These are phyloP conservation scores for Xerocomus spinulosus DNA, from an alignment of 768 basidiomycete genomes.

Conservation along the genomic window DNA sequence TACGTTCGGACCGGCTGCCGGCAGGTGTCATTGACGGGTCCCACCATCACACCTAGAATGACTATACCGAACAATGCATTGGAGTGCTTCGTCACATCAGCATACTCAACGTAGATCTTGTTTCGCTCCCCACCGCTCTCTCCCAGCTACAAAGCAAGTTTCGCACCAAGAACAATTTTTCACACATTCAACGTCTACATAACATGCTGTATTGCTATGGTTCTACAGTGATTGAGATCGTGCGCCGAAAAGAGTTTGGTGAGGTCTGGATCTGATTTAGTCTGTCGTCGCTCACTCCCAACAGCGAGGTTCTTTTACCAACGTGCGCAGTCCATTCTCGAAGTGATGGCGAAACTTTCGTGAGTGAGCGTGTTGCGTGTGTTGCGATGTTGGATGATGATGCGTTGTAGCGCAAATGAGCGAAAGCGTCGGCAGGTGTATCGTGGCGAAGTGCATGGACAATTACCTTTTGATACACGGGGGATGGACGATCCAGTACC, in stretches of 20 bases:
- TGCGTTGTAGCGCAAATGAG: slow-evolving; percentile 57
- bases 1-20: slow-evolving; percentile 19
- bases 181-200: slow-evolving; percentile 87
- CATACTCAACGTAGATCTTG: slow-evolving; percentile 73
- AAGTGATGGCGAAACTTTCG: slow-evolving; percentile 87
- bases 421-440: slow-evolving; percentile 82
- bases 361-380: slow-evolving; percentile 36
- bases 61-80: slow-evolving; percentile 65
- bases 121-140: slow-evolving; percentile 64
- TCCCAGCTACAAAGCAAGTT: slow-evolving; percentile 66
- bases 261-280: slow-evolving; percentile 23
- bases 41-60: slow-evolving; percentile 48
- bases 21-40: background rate
- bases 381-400: slow-evolving; percentile 1
- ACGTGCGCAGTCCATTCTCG: slow-evolving; percentile 73
- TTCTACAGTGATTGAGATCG: slow-evolving; percentile 85
- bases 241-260: slow-evolving; percentile 88
- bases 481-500: slow-evolving; percentile 82
- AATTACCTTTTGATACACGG: slow-evolving; percentile 79
- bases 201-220: slow-evolving; percentile 90
- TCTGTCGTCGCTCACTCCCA: slow-evolving; percentile 2
- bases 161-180: slow-evolving; percentile 75
- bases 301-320: slow-evolving; percentile 77
- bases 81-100: slow-evolving; percentile 71
- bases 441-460: slow-evolving; percentile 75